Evolutionary conservation across 208 protist species (phyloP).

Genomic region (Crithidia sp.): DNA sequence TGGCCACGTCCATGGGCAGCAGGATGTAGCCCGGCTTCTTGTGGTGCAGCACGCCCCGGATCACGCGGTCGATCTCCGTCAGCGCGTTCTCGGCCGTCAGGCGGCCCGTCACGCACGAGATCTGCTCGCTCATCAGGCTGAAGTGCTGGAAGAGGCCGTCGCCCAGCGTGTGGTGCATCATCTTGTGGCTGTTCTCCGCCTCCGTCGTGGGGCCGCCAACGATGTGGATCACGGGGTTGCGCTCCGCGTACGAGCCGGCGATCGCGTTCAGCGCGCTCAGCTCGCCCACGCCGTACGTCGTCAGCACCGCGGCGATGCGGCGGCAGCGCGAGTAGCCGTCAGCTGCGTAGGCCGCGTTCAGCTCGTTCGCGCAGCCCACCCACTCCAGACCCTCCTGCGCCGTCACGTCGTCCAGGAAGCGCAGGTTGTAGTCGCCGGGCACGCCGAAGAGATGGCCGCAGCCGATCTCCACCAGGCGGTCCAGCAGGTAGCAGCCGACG

Average conservation of each 20-base stretch:
- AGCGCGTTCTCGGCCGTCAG: slow-evolving; percentile 33
- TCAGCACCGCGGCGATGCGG: slow-evolving; percentile 51
- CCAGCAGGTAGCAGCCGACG: slow-evolving; percentile 51
- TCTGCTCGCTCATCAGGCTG: too few species aligned
- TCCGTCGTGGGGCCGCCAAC: slow-evolving; percentile 38
- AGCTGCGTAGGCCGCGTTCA: slow-evolving; percentile 58
- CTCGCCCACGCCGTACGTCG: slow-evolving; percentile 62
- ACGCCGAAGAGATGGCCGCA: slow-evolving; percentile 52
- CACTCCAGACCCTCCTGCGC: slow-evolving; percentile 38
- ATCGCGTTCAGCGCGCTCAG: slow-evolving; percentile 57
- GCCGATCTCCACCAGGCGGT: slow-evolving; percentile 41
- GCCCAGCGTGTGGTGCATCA: slow-evolving; percentile 49
- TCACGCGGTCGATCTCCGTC: slow-evolving; percentile 44
- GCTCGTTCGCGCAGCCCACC: slow-evolving; percentile 57
- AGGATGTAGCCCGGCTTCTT: slow-evolving; percentile 45
- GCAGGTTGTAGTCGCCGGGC: slow-evolving; percentile 60
- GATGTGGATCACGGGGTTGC: slow-evolving; percentile 45
- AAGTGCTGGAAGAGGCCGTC: too few species aligned
- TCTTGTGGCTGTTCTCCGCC: slow-evolving; percentile 13
- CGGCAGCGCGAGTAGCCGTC: slow-evolving; percentile 55
- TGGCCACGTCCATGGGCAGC: slow-evolving; percentile 31
- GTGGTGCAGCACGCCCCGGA: slow-evolving; percentile 31
- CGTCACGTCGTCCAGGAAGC: slow-evolving; percentile 53
- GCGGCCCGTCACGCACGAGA: too few species aligned
- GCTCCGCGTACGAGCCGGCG: slow-evolving; percentile 39